Percentiles rank a stretch among this genome's conserved stretches.
phyloP scores from a whole-genome alignment of 2,329 filamentous ascomycete genomes.

The Colletotrichum noveboracense region DNA sequence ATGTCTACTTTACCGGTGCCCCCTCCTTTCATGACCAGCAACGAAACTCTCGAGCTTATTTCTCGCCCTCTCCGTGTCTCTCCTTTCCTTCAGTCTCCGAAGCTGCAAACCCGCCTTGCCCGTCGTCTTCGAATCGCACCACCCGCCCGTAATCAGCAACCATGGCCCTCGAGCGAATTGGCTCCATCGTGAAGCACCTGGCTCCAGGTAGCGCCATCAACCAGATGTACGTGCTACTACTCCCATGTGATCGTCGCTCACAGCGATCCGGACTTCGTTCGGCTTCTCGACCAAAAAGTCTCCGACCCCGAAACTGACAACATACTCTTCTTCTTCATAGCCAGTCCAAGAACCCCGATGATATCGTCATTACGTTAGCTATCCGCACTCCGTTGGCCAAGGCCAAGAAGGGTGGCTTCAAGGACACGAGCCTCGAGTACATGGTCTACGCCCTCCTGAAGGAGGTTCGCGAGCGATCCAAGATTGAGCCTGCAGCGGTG shows the following conservation, averaged over 20 bases:
- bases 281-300: neutral
- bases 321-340: constrained; percentile 46
- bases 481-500: constrained; percentile 78
- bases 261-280: neutral
- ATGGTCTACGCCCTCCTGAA: constrained; percentile 84
- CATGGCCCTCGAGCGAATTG: constrained; percentile 87
- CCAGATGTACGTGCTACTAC: constrained; percentile 69
- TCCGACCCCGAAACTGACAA: constrained; percentile 17
- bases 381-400: constrained; percentile 89
- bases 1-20: constrained; percentile 11
- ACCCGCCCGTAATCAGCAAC: constrained; percentile 28
- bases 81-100: neutral
- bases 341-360: constrained; percentile 91
- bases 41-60: constrained; percentile 16
- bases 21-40: neutral
- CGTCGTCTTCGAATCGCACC: neutral
- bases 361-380: constrained; percentile 94
- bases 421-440: constrained; percentile 90
- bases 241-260: constrained; percentile 6
- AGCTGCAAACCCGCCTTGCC: neutral
- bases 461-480: constrained; percentile 73
- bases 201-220: constrained; percentile 74
- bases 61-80: neutral
- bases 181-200: constrained; percentile 86
- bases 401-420: constrained; percentile 90